Conservation (phyloP, 306 rosid species). For the Trifolium repens region DNA sequence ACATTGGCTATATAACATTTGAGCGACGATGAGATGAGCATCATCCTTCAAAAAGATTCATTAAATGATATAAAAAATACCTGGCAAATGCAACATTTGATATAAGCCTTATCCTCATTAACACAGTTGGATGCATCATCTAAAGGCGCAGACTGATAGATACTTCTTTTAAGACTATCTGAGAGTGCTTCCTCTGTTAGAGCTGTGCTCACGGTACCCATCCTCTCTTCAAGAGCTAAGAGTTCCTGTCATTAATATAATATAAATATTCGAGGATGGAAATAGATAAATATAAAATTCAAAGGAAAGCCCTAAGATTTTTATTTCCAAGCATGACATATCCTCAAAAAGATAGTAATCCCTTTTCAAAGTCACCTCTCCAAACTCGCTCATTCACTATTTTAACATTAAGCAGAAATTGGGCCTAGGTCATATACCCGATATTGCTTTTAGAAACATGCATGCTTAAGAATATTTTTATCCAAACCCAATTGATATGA, state of each 20-base stretch:
- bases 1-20: neutral
- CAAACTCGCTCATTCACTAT: constrained; percentile 2
- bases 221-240: constrained; percentile 86
- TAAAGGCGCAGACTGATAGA: constrained; percentile 51
- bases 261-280: constrained; percentile 1
- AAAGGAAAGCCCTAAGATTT: neutral
- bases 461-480: neutral
- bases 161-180: constrained; percentile 62
- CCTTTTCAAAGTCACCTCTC: constrained; percentile 29
- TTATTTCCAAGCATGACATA: neutral
- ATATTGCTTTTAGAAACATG: constrained; percentile 8
- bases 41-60: neutral
- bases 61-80: constrained; percentile 42
- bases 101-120: constrained; percentile 51
- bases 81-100: constrained; percentile 92
- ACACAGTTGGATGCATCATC: constrained; percentile 42
- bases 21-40: constrained; percentile 17
- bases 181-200: constrained; percentile 72
- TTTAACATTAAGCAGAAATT: neutral
- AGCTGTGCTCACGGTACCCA: constrained; percentile 90
- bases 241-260: constrained; percentile 64
- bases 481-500: constrained; percentile 20
- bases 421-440: constrained; percentile 7
- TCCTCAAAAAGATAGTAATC: constrained; percentile 15
- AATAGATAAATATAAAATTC: neutral